Percentiles rank a stretch among this genome's conserved stretches.
Evolutionary conservation across 2,329 filamentous ascomycete genomes (phyloP).

Genomic region (Cladosporium sp.): DNA sequence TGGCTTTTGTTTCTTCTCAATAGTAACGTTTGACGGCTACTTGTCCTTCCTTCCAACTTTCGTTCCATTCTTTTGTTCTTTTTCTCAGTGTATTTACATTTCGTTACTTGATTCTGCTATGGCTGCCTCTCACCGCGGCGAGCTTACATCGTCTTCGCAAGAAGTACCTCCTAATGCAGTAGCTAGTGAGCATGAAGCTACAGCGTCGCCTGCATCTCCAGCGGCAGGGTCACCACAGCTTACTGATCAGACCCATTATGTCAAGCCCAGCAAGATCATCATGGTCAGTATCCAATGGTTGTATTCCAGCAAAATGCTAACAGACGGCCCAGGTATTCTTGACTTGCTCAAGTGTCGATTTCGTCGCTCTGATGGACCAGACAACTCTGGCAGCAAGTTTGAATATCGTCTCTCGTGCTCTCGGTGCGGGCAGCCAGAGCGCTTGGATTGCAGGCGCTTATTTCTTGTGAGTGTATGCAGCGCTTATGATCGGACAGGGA

Average conservation of each 20-base stretch:
- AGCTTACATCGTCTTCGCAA: neutral
- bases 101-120: neutral
- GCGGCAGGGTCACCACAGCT: neutral
- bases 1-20: too few relatives aligned
- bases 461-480: conserved; percentile 44
- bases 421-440: conserved; percentile 46
- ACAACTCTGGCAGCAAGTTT: conserved; percentile 53
- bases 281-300: neutral
- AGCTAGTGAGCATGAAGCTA: neutral
- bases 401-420: conserved; percentile 49
- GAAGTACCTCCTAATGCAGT: neutral
- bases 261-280: conserved; percentile 1
- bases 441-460: conserved; percentile 55
- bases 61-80: neutral
- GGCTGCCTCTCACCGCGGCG: neutral
- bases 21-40: too few relatives aligned
- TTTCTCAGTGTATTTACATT: neutral
- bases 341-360: conserved; percentile 52
- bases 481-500: too few relatives aligned
- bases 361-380: conserved; percentile 55
- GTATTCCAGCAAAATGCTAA: neutral
- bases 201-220: neutral
- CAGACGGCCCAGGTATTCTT: conserved; percentile 49
- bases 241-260: conserved; percentile 1
- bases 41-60: neutral